phyloP scores from a whole-genome alignment of 768 basidiomycete species.

The Suillus occidentalis region DNA sequence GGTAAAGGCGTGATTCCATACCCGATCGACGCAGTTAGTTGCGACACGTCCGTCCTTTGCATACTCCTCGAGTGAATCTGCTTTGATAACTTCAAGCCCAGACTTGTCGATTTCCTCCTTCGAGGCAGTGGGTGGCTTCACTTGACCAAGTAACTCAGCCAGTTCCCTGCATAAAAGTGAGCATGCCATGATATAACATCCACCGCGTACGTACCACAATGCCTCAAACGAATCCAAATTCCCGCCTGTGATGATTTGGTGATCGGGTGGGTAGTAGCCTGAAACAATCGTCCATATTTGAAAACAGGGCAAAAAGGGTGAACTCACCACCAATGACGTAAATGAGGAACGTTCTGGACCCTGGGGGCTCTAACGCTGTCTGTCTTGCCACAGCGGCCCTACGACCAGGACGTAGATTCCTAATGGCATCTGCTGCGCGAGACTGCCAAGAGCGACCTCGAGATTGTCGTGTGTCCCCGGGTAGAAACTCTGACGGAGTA shows the following conservation, averaged over 20 bases:
- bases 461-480: constrained; percentile 18
- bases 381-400: constrained; percentile 22
- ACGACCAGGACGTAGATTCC: constrained; percentile 49
- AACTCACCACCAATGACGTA: constrained; percentile 81
- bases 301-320: not conserved
- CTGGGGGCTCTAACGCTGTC: constrained; percentile 23
- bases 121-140: constrained; percentile 78
- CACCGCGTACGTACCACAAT: constrained; percentile 53
- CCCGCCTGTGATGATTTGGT: constrained; percentile 83
- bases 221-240: constrained; percentile 80
- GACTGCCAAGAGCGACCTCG: constrained; percentile 54
- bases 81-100: constrained; percentile 74
- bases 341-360: constrained; percentile 79
- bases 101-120: constrained; percentile 85
- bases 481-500: constrained; percentile 16
- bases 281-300: constrained; percentile 9
- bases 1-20: constrained; percentile 37
- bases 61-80: constrained; percentile 45
- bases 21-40: constrained; percentile 78
- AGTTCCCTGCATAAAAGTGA: constrained; percentile 55
- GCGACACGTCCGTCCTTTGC: constrained; percentile 65
- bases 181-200: constrained; percentile 5
- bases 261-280: constrained; percentile 91
- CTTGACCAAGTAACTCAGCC: constrained; percentile 79
- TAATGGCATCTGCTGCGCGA: constrained; percentile 61